A percentile compares a stretch with the other conserved stretches of the same genome.
Conservation (phyloP, 176 grass and related monocot genomes). For the Oropetium thomaeum region DNA sequence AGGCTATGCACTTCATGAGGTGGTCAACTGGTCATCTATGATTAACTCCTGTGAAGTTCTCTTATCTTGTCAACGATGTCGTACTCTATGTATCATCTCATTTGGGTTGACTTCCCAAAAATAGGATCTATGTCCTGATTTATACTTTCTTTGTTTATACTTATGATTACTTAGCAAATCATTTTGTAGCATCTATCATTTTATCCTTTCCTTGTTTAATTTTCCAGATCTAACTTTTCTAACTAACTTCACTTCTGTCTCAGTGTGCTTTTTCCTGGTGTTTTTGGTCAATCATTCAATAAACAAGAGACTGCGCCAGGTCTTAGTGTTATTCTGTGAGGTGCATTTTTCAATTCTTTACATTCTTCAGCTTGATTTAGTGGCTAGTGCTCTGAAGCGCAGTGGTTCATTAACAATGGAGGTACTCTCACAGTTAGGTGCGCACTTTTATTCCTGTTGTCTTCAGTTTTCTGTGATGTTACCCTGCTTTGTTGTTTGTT, state of each 20-base stretch:
- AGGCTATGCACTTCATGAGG: background rate
- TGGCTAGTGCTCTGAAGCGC: constrained; percentile 67
- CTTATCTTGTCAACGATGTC: background rate
- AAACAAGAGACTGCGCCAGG: constrained; percentile 61
- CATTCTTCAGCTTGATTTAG: constrained; percentile 92
- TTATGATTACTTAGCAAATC: constrained; percentile 22
- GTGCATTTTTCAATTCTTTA: constrained; percentile 86
- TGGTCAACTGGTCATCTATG: constrained; percentile 1
- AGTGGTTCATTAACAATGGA: constrained; percentile 65
- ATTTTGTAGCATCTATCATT: constrained; percentile 5
- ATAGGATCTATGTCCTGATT: background rate
- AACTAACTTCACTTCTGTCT: constrained; percentile 24
- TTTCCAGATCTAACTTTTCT: constrained; percentile 13
- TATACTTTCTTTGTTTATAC: background rate
- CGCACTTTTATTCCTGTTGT: constrained; percentile 31
- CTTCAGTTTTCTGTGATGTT: constrained; percentile 12
- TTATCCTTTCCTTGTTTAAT: background rate
- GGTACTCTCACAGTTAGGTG: constrained; percentile 92
- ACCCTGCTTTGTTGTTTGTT: constrained; percentile 16
- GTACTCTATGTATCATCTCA: background rate
- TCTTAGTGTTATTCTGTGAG: constrained; percentile 90
- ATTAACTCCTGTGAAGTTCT: background rate
- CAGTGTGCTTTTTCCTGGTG: constrained; percentile 97
- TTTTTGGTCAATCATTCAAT: constrained; percentile 93
- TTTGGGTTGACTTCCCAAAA: background rate